Evolutionary conservation across 2,329 filamentous ascomycete genomes (phyloP), one percentile per base, ranked within the genome.

Genomic region (Penicillium sp.): DNA sequence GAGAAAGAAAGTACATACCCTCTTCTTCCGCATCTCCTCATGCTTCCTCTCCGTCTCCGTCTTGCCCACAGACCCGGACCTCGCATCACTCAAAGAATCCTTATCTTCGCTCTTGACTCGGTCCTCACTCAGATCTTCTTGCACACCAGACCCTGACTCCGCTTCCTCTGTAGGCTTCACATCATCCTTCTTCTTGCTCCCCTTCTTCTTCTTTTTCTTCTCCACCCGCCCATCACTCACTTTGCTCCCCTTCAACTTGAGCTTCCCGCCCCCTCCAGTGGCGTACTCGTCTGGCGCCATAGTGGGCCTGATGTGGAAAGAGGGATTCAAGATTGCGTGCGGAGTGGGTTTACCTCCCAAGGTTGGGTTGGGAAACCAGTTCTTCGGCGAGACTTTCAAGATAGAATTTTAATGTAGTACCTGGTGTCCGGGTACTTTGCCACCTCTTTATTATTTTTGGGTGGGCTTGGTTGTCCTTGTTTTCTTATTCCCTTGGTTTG

Each of bases 21-120:
- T 85, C 78, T 92, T 95, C 73, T 86, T 84, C 74, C 89, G 86
- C 67, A 85, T 83, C 77, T 98, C 93, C 64, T 96, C 91, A 68
- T 95, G 86, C 45, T 87, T 83, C 65, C 83, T 81, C 78, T 99
- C 92, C 1, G 93, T 86, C 62, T 96, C 92, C 0, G 93, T 98
- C 81, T 96, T 96, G 59, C 77, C 75, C 72, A 62, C 64, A 58
- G 69, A 55, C 10, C 67, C 65, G 21, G 65, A 66, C 63, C 53
- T 62, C 39, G 14, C 26, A 26, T 50, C 48, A 9, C 23, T 19
- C 48, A 11, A 35, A 25, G 29, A 26, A 16, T 37, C 47, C 29
- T 35, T 35, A 39, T 27, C 44, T 47, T 47, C 44, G 43, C 43
- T 19, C 29, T 31, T 55, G 21, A 44, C 56, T 55, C 27, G 42